These are phyloP conservation scores for Polyporus arcularius DNA, from an alignment of 768 basidiomycete genomes.

Conservation along the genomic window DNA sequence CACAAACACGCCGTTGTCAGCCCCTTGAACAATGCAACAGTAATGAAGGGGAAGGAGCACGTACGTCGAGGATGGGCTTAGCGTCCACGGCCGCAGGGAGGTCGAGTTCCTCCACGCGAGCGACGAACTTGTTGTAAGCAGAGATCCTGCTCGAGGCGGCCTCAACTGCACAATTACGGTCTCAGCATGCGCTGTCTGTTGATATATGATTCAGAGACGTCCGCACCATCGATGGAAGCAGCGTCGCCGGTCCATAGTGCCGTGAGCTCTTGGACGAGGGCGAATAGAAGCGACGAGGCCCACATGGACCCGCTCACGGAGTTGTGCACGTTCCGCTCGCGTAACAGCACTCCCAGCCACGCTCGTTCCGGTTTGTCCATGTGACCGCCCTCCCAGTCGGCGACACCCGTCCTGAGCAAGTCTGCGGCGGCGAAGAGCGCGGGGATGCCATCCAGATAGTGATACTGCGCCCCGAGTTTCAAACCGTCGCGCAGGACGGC, in stretches of 20 bases:
- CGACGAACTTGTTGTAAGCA: constrained; percentile 66
- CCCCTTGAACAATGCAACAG: not conserved
- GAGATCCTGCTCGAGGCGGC: constrained; percentile 51
- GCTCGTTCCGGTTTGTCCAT: constrained; percentile 48
- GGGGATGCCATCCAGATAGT: constrained; percentile 77
- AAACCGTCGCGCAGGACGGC: constrained; percentile 80
- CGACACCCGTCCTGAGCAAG: constrained; percentile 36
- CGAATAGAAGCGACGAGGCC: constrained; percentile 73
- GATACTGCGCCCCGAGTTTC: constrained; percentile 78
- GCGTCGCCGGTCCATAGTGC: constrained; percentile 46
- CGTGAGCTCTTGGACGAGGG: constrained; percentile 70
- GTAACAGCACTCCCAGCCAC: constrained; percentile 65
- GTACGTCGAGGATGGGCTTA: constrained; percentile 76
- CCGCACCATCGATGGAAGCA: constrained; percentile 48
- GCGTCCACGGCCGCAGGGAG: constrained; percentile 64
- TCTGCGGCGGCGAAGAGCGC: constrained; percentile 58
- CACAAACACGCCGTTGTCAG: not conserved
- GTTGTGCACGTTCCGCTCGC: constrained; percentile 69
- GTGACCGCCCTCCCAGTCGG: constrained; percentile 6
- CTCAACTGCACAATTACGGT: constrained; percentile 35
- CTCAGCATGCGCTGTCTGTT: not conserved
- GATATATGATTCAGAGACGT: constrained; percentile 10
- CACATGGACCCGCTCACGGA: constrained; percentile 62
- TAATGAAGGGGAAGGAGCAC: constrained; percentile 27
- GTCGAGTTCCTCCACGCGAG: constrained; percentile 59